A percentile compares a stretch with the other conserved stretches of the same genome.
Conservation (phyloP, 139 green algal species). For the Marvania coccoides region DNA sequence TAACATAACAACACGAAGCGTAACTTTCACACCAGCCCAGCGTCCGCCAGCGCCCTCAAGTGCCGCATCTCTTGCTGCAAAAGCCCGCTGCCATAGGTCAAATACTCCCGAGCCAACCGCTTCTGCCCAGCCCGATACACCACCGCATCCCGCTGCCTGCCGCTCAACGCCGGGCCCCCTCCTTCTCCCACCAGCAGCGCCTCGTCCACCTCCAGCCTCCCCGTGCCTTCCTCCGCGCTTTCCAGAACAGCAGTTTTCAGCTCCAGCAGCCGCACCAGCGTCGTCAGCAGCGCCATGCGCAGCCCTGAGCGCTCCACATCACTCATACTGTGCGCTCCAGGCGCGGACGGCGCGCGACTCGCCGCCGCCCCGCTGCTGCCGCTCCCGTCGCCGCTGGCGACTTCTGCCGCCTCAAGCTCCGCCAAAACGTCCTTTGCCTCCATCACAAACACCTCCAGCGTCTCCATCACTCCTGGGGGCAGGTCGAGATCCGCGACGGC, state of each 20-base stretch:
- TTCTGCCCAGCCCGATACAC: slow-evolving; percentile 73
- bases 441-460: slow-evolving; percentile 59
- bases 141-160: slow-evolving; percentile 34
- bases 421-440: slow-evolving; percentile 34
- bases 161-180: background rate
- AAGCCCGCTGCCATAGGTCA: slow-evolving; percentile 33
- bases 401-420: background rate
- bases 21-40: background rate
- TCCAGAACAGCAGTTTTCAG: slow-evolving; percentile 55
- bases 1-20: background rate
- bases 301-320: slow-evolving; percentile 34
- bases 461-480: slow-evolving; percentile 31
- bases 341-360: background rate
- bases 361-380: background rate
- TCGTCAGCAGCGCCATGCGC: slow-evolving; percentile 60
- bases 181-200: slow-evolving; percentile 28
- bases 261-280: slow-evolving; percentile 63
- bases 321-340: background rate
- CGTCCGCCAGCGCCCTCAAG: slow-evolving; percentile 13
- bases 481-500: slow-evolving; percentile 1
- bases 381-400: background rate
- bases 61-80: slow-evolving; percentile 41
- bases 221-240: slow-evolving; percentile 47
- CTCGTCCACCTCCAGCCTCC: slow-evolving; percentile 41
- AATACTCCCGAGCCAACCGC: slow-evolving; percentile 47